Base-by-base conservation (phyloP, 495 filamentous ascomycete genomes). In the Penicillium turbatum region DNA sequence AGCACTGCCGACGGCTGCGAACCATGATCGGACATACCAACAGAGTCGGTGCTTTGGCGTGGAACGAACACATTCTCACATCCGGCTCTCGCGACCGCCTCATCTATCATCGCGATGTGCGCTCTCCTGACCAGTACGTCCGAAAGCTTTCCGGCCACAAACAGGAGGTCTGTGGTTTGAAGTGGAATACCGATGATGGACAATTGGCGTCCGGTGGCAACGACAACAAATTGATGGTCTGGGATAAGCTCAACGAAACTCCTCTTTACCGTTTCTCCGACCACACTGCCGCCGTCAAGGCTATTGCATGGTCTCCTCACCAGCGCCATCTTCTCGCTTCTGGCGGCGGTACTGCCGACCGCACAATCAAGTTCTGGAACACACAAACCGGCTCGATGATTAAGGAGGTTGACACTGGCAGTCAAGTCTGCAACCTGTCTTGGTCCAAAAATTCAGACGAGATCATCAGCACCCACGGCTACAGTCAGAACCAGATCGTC, bases 261-360 rank as follows among this genome's bases (percentile, higher is more conserved):
- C 93, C 93, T 4, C 76, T 92, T 6, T 96, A 86, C 76, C 92
- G 92, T 52, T 97, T 96, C 62, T 86, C 84, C 15, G 90, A 96
- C 45, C 93, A 98, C 66, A 91, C 83, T 19, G 93, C 93, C 5
- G 93, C 93, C 7, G 93, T 98, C 43, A 98, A 98, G 67, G 93
- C 93, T 9, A 96, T 98, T 56, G 87, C 93, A n/a, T 98, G 93
- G 93, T 96, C 89, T 24, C 93, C 93, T 16, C 93, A 98, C 69
- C 93, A 97, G 58, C 86, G 87, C 38, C 87, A 91, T 41, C 82
- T 97, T 1, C 82, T 98, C 17, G 95, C 93, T n/a, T 95, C 89
- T 9, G 93, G 93, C 36, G 93, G 93, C 51, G 93, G 93, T 60
- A 98, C 93, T 0, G 93, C 92, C 15, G 93, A 98, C 73, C 82